Evolutionary conservation across 176 grass and related monocot genomes (phyloP), one percentile per base, ranked within the genome.

Genomic region (Secale cereale): DNA sequence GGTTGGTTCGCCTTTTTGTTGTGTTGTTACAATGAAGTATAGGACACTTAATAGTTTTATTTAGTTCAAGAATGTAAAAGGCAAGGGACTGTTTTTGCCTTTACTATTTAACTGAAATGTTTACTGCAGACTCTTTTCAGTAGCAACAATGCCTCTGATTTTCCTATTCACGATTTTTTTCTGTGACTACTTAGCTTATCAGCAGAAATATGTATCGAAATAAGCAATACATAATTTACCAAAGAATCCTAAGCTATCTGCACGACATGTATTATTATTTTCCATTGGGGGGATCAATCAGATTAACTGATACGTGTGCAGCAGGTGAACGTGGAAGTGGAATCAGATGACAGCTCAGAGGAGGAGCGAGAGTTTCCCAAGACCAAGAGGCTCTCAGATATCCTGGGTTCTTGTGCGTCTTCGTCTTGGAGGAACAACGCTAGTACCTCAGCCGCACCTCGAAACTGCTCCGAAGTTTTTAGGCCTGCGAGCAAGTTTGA

Each of bases 281-380:
- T 57, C 17, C 19, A 57, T 57, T 57, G 52, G 52, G 19, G 16
- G 5, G 6, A 19, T 52, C 6, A 19, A 57, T 57, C 19, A 57
- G 19, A 52, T 52, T 6, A 52, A 52, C 48, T 57, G 17, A 57
- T 31, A 33, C 19, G 35, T 67, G 66, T 90, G 52, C 76, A 90
- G 89, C 80, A 57, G 52, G 52, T 57, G 19, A 22, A 22, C 7
- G 61, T 68, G 22, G 78, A 8, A 36, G 30, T 37, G 39, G 68
- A 83, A 50, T 26, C 3, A 23, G 79, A 72, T 39, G 84, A 80
- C 48, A 86, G 26, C 13, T 84, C 83, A n/a, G n/a, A n/a, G 8
- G 88, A 89, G 45, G 84, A 89, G 65, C 80, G 65, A 56, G 22
- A 71, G 59, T 31, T 76, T 64, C 67, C 52, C 7, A 89, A 85